These are phyloP conservation scores for Tieghemiomyces parasiticus DNA, from an alignment of 192 early-diverging fungal genomes.

Conservation along the genomic window DNA sequence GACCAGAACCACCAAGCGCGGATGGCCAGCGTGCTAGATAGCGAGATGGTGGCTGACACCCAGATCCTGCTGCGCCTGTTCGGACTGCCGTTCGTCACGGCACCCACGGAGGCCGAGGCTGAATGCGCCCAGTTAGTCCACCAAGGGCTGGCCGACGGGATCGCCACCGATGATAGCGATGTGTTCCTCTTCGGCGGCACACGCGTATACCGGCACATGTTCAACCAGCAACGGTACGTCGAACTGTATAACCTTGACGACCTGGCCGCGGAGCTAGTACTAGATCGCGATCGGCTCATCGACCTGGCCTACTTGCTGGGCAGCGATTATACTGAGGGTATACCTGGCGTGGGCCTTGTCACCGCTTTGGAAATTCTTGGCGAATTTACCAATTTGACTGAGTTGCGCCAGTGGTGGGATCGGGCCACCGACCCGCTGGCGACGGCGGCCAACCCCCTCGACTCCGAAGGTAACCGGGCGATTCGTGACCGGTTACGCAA, in stretches of 20 bases:
- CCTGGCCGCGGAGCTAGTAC: conserved; percentile 46
- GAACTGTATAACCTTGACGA: conserved; percentile 59
- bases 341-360: conserved; percentile 76
- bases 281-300: conserved; percentile 59
- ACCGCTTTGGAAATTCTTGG: conserved; percentile 79
- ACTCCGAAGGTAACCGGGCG: conserved; percentile 20
- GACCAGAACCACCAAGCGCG: neutral
- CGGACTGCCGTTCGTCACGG: conserved; percentile 84
- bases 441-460: conserved; percentile 20
- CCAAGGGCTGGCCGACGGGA: conserved; percentile 68
- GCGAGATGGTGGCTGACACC: conserved; percentile 30
- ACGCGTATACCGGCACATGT: conserved; percentile 84
- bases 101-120: conserved; percentile 96
- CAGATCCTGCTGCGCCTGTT: conserved; percentile 71
- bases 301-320: conserved; percentile 79
- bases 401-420: conserved; percentile 24
- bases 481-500: conserved; percentile 29
- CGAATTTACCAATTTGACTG: conserved; percentile 31
- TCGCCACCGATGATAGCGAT: conserved; percentile 94
- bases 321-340: conserved; percentile 93
- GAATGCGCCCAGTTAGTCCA: conserved; percentile 71
- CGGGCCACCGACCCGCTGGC: conserved; percentile 24
- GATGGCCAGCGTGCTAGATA: conserved; percentile 13
- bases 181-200: conserved; percentile 84
- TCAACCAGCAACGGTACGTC: conserved; percentile 77